phyloP scores from a whole-genome alignment of 176 grass and related monocot species.

The Cocos nucifera region DNA sequence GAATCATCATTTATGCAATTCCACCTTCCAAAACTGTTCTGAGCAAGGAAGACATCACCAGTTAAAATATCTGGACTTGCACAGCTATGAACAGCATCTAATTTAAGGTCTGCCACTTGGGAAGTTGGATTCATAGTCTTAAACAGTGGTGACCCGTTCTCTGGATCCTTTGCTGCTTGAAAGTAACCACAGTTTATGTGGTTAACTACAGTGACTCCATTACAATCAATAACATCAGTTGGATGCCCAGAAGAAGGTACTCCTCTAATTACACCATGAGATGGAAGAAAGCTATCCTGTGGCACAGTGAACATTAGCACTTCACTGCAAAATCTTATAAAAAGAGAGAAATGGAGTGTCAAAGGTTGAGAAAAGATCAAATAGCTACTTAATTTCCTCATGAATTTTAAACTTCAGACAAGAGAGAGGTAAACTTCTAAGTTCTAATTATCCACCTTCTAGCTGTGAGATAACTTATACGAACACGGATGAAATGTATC shows the following conservation, averaged over 20 bases:
- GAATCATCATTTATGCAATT: constrained; percentile 46
- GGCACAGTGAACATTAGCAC: too few species aligned
- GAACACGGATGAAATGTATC: background rate
- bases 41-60: constrained; percentile 31
- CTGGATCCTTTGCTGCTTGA: constrained; percentile 24
- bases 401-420: too few species aligned
- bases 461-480: too few species aligned
- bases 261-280: constrained; percentile 17
- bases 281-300: constrained; percentile 29
- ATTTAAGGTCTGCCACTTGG: constrained; percentile 23
- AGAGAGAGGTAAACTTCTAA: too few species aligned
- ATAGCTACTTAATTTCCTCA: too few species aligned
- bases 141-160: constrained; percentile 19
- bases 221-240: constrained; percentile 17
- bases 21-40: constrained; percentile 52
- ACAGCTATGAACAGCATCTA: constrained; percentile 23
- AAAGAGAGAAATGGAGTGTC: too few species aligned
- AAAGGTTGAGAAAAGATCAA: too few species aligned
- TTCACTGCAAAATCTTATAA: too few species aligned
- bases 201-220: constrained; percentile 18
- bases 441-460: too few species aligned
- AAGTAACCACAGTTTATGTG: constrained; percentile 27
- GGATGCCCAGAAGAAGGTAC: background rate
- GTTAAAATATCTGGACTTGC: constrained; percentile 12
- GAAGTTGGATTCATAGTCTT: constrained; percentile 25